Percentiles rank a stretch among this genome's conserved stretches.
Evolutionary conservation across 331 rosid genomes (phyloP).

Genomic region (Prunus yedoensis): DNA sequence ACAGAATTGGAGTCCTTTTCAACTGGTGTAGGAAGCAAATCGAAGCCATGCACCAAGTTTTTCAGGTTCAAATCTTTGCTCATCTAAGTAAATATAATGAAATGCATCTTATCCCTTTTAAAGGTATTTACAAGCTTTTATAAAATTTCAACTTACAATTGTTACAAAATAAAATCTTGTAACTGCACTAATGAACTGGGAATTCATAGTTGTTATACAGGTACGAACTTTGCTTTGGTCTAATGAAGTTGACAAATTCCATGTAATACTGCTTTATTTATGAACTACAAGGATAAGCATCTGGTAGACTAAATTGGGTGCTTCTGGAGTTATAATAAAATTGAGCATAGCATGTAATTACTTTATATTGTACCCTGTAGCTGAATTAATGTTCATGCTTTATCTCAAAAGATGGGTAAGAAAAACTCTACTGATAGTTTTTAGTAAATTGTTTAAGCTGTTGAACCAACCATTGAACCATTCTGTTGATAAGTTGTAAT

Average conservation of each 20-base stretch:
- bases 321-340: slow-evolving; percentile 20
- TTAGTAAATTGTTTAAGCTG: slow-evolving; percentile 23
- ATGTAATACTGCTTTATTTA: slow-evolving; percentile 27
- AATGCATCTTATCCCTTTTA: slow-evolving; percentile 28
- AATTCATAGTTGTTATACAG: slow-evolving; percentile 53
- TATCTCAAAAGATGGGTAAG: slow-evolving; percentile 9
- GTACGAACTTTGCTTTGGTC: slow-evolving; percentile 42
- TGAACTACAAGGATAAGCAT: slow-evolving; percentile 32
- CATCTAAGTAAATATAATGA: slow-evolving; percentile 50
- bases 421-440: slow-evolving; percentile 17
- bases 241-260: slow-evolving; percentile 40
- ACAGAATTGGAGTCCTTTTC: slow-evolving; percentile 96
- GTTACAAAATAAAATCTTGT: slow-evolving; percentile 31
- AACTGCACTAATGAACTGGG: slow-evolving; percentile 50
- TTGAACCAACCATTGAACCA: slow-evolving; percentile 17
- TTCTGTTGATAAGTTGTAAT: slow-evolving; percentile 4
- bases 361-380: slow-evolving; percentile 22
- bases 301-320: slow-evolving; percentile 18
- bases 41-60: slow-evolving; percentile 99
- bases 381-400: slow-evolving; percentile 11
- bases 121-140: slow-evolving; percentile 17
- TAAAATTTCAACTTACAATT: slow-evolving; percentile 26
- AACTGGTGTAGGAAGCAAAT: slow-evolving; percentile 99
- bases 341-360: slow-evolving; percentile 18
- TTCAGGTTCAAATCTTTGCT: slow-evolving; percentile 98